A percentile compares a stretch with the other conserved stretches of the same genome.
Conservation (phyloP, 371 early-diverging fungal genomes). For the Mucor saturninus region DNA sequence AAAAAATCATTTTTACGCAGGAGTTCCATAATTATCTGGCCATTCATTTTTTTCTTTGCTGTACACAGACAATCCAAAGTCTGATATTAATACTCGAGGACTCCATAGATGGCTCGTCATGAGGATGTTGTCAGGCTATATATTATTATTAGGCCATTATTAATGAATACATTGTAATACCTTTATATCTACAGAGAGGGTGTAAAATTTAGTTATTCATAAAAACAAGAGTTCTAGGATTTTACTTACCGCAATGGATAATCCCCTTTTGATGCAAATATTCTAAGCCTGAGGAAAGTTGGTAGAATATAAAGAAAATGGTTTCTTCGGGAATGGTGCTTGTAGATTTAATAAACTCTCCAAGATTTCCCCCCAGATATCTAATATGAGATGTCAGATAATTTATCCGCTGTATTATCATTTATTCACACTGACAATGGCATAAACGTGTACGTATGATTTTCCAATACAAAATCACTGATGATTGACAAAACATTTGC, state of each 20-base stretch:
- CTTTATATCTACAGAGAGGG: slow-evolving; percentile 10
- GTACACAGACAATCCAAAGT: slow-evolving; percentile 17
- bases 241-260: slow-evolving; percentile 24
- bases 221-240: background rate
- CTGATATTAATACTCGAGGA: slow-evolving; percentile 17
- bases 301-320: slow-evolving; percentile 11
- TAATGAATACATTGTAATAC: background rate
- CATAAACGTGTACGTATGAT: background rate
- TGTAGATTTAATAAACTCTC: background rate
- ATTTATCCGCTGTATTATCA: background rate
- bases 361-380: slow-evolving; percentile 8
- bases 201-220: background rate
- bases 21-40: slow-evolving; percentile 8
- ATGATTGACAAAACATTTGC: slow-evolving; percentile 16
- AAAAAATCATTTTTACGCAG: background rate
- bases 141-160: background rate
- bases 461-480: background rate
- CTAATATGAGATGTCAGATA: background rate
- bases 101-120: background rate
- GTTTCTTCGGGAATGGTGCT: background rate
- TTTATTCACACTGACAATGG: slow-evolving; percentile 14
- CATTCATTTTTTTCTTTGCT: background rate
- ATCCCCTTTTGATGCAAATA: slow-evolving; percentile 24
- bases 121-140: slow-evolving; percentile 20
- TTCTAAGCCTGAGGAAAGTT: slow-evolving; percentile 13